A percentile compares a stretch with the other conserved stretches of the same genome.
Evolutionary conservation across 345 rosid genomes (phyloP).

Genomic region (Sisymbrium irio): DNA sequence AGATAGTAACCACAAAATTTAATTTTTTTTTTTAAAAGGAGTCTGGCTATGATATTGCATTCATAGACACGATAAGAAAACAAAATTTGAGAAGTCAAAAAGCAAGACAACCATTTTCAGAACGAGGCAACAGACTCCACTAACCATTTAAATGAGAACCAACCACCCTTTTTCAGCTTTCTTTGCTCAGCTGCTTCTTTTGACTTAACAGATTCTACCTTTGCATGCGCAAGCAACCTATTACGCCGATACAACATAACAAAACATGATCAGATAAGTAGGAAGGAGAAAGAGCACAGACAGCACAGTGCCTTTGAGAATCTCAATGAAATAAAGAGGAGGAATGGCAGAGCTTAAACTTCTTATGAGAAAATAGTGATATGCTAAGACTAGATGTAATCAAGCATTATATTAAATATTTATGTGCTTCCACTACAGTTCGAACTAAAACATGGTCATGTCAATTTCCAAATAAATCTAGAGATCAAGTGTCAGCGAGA

Average conservation of each 20-base stretch:
- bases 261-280: conserved; percentile 1
- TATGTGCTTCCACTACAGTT: background rate
- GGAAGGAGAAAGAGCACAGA: background rate
- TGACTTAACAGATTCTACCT: conserved; percentile 85
- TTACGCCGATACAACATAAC: conserved; percentile 22
- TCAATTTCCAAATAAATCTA: conserved; percentile 15
- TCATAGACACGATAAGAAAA: conserved; percentile 3
- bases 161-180: conserved; percentile 68
- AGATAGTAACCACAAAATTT: conserved; percentile 26
- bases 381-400: background rate
- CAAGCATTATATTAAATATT: background rate
- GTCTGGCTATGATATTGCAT: background rate
- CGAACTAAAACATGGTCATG: conserved; percentile 9
- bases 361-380: conserved; percentile 3
- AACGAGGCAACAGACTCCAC: conserved; percentile 32
- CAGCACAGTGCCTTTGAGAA: conserved; percentile 15
- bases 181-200: conserved; percentile 94
- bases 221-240: conserved; percentile 99
- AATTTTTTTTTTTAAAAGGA: background rate
- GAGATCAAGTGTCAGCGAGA: conserved; percentile 10
- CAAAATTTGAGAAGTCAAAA: conserved; percentile 10
- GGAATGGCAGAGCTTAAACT: conserved; percentile 13
- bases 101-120: background rate
- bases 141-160: conserved; percentile 91
- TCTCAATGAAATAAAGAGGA: conserved; percentile 8